phyloP scores from a whole-genome alignment of 2,329 filamentous ascomycete species.

The Fusarium algeriense region DNA sequence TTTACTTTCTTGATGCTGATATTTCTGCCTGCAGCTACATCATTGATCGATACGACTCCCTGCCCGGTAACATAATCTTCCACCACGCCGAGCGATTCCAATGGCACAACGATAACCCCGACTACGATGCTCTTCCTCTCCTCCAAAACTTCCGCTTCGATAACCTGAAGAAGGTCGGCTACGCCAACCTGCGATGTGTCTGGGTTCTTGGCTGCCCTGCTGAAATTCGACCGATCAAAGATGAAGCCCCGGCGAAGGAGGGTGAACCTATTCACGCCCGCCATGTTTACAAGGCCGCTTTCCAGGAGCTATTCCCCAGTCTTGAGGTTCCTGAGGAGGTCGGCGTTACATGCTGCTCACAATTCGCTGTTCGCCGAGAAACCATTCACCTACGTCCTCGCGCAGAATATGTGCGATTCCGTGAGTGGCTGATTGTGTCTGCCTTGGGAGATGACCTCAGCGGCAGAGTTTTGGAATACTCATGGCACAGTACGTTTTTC shows the following conservation, averaged over 20 bases:
- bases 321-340: slow-evolving; percentile 62
- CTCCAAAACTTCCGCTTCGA: slow-evolving; percentile 62
- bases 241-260: slow-evolving; percentile 53
- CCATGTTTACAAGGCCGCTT: slow-evolving; percentile 57
- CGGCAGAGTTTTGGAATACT: slow-evolving; percentile 72
- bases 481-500: slow-evolving; percentile 70
- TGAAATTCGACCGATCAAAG: slow-evolving; percentile 58
- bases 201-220: slow-evolving; percentile 68
- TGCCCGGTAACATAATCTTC: slow-evolving; percentile 61
- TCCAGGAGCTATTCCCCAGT: slow-evolving; percentile 57
- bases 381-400: slow-evolving; percentile 62
- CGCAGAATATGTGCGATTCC: slow-evolving; percentile 67
- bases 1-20: slow-evolving; percentile 7
- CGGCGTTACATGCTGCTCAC: slow-evolving; percentile 72
- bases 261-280: slow-evolving; percentile 55
- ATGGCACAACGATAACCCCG: slow-evolving; percentile 67
- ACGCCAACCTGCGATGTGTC: slow-evolving; percentile 71
- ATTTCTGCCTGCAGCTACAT: slow-evolving; percentile 54
- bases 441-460: slow-evolving; percentile 65
- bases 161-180: slow-evolving; percentile 66
- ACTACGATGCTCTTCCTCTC: slow-evolving; percentile 66
- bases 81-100: slow-evolving; percentile 62
- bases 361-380: slow-evolving; percentile 71
- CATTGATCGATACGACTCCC: slow-evolving; percentile 61
- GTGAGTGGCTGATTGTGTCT: slow-evolving; percentile 71